Evolutionary conservation across 2,329 filamentous ascomycete genomes (phyloP).

Genomic region (Sporothrix pseudoabietina): DNA sequence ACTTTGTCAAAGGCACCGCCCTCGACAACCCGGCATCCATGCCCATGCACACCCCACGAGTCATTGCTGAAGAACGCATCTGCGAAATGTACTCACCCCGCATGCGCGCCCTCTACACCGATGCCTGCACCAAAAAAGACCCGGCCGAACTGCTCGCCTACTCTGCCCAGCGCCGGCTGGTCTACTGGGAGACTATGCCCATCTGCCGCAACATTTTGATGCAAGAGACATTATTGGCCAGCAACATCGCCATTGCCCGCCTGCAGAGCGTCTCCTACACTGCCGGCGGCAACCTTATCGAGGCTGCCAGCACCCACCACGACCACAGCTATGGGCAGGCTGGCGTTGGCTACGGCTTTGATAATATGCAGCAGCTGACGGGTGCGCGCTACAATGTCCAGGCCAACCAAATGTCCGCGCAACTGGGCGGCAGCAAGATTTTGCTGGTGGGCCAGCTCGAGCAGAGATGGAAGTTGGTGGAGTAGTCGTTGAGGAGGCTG

Average conservation of each 20-base stretch:
- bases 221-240: conserved; percentile 10
- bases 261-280: conserved; percentile 17
- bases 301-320: neutral
- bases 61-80: conserved; percentile 38
- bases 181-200: conserved; percentile 43
- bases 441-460: conserved; percentile 18
- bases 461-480: conserved; percentile 25
- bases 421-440: conserved; percentile 24
- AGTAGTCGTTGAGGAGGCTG: conserved; percentile 1
- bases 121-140: conserved; percentile 37
- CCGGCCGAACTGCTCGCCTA: conserved; percentile 37
- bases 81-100: conserved; percentile 46
- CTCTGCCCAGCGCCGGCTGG: conserved; percentile 38
- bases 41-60: conserved; percentile 36
- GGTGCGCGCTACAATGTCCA: conserved; percentile 28
- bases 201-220: conserved; percentile 30
- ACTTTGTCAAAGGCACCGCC: conserved; percentile 39
- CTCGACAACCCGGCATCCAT: conserved; percentile 35
- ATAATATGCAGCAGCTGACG: conserved; percentile 12
- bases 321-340: conserved; percentile 25
- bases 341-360: conserved; percentile 28
- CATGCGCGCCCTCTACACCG: conserved; percentile 43
- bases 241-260: neutral
- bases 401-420: conserved; percentile 18
- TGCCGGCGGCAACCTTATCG: neutral